Evolutionary conservation across 805 yeast species (phyloP), one percentile per base, ranked within the genome.

Genomic region (Lipomyces mesembrius): DNA sequence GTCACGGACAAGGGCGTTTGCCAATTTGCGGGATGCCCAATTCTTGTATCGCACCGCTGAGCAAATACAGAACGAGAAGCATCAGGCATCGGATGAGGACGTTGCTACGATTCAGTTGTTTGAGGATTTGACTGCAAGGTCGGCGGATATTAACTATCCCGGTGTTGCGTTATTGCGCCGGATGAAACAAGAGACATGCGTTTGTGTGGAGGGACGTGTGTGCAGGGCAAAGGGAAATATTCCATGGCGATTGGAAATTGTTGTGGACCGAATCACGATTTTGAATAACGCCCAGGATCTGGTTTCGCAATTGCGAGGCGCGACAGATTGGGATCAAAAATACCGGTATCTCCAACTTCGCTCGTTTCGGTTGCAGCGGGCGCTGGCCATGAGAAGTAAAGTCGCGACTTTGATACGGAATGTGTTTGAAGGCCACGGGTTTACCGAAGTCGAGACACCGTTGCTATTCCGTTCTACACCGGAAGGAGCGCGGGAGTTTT

Each of bases 401-500:
- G 85, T 87, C 0, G 84, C 91, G 0, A 76, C 79, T 27, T 70
- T 79, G 17, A 76, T 85, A 0, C 79, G 92, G 57, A 72, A 78
- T 6, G 72, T 75, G 0, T 76, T 88, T 17, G 54, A 20, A 11
- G 82, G 82, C 53, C 63, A 72, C 0, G 72, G 77, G 22, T 95
- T 95, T 76, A 84, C 85, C 0, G 98, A 95, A 75, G 83, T 95
- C 35, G 99, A 94, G 76, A 95, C 99, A 0, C 99, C 99, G 0
- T 77, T 94, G 6, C 79, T 95, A 35, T 95, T 95, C 82, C 93
- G 95, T 75, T 90, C 97, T 1, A 95, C 99, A 0, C 99, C 99
- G 0, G 99, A 95, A 77, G 99, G 99, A 17, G 99, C 99, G 0
- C 83, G 96, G 51, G 99, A 95, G 78, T 95, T 94, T 76, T 78